Evolutionary conservation across 768 basidiomycete genomes (phyloP), one percentile per base, ranked within the genome.

Genomic region (Glaciozyma antarctica): DNA sequence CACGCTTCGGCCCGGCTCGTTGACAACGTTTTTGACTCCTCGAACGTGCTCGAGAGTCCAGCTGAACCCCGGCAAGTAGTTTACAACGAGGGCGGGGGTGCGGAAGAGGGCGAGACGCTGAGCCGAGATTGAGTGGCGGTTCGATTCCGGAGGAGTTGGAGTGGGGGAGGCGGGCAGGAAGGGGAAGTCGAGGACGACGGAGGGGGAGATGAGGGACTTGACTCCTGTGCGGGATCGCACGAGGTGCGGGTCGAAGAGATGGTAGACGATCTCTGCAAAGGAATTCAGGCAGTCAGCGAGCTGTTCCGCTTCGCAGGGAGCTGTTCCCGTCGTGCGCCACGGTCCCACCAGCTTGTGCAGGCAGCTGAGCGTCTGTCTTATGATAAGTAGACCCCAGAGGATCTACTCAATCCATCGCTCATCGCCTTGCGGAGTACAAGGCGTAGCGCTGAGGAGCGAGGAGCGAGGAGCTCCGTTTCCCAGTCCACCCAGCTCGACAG

Each of bases 101-200:
- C 57, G 57, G 57, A 58, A 45, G 57, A 58, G 57, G 57, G 44
- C n/a, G 57, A 58, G 41, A 26, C 24, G 21, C 43, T 43, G 57
- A 22, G 57, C 57, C 17, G 57, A 34, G 30, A 30, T 26, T 1
- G 53, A 38, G 53, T 55, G 53, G 32, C 53, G 53, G 17, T 55
- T 28, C 12, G 30, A 52, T 12, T 26, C 51, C 12, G 10, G 26
- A 30, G 26, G 51, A n/a, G 24, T 21, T 2, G 38, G 38, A 41
- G 38, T 2, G 8, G 38, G 38, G 38, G 38, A 41, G 38, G 38
- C 13, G 7, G 51, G 51, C 22, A 52, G 51, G 24, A 52, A 30
- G 21, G 51, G 24, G 26, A 52, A 52, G 51, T 52, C 51, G 51
- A 52, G 51, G 24, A 19, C 30, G 51, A 52, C 15, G 51, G 51